Evolutionary conservation across 257 asterid genomes (phyloP).

Genomic region (Salvia rosmarinus): DNA sequence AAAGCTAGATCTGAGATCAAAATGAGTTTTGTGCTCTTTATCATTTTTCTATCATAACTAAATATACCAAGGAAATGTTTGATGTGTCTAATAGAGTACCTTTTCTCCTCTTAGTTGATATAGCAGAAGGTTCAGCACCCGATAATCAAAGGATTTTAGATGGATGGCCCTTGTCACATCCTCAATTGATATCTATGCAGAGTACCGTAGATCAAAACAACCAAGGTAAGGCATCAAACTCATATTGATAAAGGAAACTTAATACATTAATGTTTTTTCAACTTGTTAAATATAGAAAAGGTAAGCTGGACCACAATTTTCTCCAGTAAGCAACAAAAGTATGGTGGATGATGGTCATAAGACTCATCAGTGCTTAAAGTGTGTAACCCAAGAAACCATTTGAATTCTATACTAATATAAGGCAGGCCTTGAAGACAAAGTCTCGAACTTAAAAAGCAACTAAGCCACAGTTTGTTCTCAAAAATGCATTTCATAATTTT

Average conservation of each 20-base stretch:
- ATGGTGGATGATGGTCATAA: neutral
- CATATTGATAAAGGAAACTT: conserved; percentile 1
- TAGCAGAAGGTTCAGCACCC: conserved; percentile 82
- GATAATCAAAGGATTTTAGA: conserved; percentile 90
- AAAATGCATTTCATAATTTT: neutral
- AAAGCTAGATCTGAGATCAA: no score
- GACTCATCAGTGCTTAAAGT: neutral
- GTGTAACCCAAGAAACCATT: neutral
- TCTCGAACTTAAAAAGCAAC: neutral
- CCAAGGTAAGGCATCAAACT: conserved; percentile 22
- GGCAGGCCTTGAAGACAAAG: neutral
- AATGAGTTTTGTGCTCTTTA: no score
- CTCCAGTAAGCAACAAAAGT: conserved; percentile 11
- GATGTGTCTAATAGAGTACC: conserved; percentile 47
- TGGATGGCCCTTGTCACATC: conserved; percentile 78
- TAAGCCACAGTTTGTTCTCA: neutral
- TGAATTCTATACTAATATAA: neutral
- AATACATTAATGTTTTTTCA: neutral
- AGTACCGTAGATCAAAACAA: conserved; percentile 36
- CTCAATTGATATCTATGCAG: conserved; percentile 69
- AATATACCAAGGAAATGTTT: conserved; percentile 5
- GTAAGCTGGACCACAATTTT: neutral
- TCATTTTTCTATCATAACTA: no score
- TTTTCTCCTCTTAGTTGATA: conserved; percentile 73
- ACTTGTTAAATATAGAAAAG: neutral